phyloP scores from a whole-genome alignment of 192 early-diverging fungal genomes.

The Dissophora ornata region DNA sequence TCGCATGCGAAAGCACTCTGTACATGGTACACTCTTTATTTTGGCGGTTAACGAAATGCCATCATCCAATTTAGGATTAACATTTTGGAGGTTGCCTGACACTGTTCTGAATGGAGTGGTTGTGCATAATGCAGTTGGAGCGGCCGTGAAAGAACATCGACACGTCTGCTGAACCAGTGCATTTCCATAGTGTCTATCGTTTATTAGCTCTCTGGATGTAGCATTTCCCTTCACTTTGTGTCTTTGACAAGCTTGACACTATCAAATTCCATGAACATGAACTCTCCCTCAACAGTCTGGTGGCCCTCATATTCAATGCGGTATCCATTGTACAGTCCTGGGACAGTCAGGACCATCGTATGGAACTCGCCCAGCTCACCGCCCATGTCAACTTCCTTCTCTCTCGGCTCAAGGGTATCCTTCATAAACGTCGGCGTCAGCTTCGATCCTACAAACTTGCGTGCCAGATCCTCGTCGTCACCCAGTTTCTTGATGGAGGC shows the following conservation, averaged over 20 bases:
- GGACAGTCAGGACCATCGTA: constrained; percentile 74
- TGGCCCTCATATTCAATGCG: constrained; percentile 24
- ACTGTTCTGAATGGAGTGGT: too few species aligned
- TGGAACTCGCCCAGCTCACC: constrained; percentile 81
- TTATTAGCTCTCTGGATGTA: too few species aligned
- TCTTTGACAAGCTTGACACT: constrained; percentile 14
- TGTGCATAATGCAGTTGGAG: too few species aligned
- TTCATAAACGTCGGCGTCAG: constrained; percentile 57
- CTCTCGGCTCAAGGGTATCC: constrained; percentile 48
- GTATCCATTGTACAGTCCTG: constrained; percentile 54
- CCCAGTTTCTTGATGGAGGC: constrained; percentile 54
- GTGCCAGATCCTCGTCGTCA: constrained; percentile 45
- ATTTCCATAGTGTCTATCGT: too few species aligned
- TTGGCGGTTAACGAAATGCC: too few species aligned
- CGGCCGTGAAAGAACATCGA: too few species aligned
- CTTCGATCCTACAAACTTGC: constrained; percentile 55
- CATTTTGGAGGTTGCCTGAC: too few species aligned
- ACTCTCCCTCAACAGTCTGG: constrained; percentile 51
- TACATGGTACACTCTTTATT: too few species aligned
- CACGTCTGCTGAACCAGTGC: too few species aligned
- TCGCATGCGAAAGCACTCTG: too few species aligned
- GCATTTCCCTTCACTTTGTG: too few species aligned
- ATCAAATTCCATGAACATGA: constrained; percentile 53
- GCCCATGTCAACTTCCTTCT: constrained; percentile 61
- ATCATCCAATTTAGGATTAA: too few species aligned